Evolutionary conservation across 2,329 filamentous ascomycete genomes (phyloP).

Genomic region (Talaromyces islandicus): DNA sequence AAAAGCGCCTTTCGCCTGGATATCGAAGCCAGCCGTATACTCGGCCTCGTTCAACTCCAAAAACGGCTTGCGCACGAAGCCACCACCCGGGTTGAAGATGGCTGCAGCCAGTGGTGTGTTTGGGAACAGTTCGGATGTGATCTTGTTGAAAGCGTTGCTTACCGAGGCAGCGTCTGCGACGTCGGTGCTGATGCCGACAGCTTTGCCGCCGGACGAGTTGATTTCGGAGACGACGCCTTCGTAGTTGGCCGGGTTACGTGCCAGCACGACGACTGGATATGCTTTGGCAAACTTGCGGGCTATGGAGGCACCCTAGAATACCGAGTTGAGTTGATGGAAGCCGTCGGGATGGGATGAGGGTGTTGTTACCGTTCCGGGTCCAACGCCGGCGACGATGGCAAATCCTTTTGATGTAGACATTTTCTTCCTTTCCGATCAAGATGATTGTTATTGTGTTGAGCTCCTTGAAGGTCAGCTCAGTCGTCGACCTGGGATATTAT

Average conservation of each 20-base stretch:
- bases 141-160: constrained; percentile 47
- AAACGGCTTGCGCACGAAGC: constrained; percentile 55
- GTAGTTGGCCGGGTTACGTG: constrained; percentile 53
- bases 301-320: constrained; percentile 48
- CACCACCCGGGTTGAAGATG: constrained; percentile 56
- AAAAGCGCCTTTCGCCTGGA: constrained; percentile 59
- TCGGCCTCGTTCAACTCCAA: constrained; percentile 55
- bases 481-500: not conserved
- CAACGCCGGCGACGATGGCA: constrained; percentile 43
- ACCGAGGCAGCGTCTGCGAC: constrained; percentile 49
- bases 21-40: constrained; percentile 46
- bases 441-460: not conserved
- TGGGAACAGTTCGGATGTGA: constrained; percentile 47
- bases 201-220: constrained; percentile 52
- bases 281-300: constrained; percentile 53
- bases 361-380: constrained; percentile 37
- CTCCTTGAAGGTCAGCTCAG: not conserved
- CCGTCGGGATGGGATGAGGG: not conserved
- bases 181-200: constrained; percentile 57
- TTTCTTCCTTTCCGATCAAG: not conserved
- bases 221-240: constrained; percentile 53
- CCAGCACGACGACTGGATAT: constrained; percentile 56
- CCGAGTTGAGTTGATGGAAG: not conserved
- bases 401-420: constrained; percentile 30
- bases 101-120: constrained; percentile 45